Percentiles rank a stretch among this genome's conserved stretches.
These are phyloP conservation scores for Zygosaccharomyces sapae DNA, from an alignment of 1,139 yeast genomes.

Conservation along the genomic window DNA sequence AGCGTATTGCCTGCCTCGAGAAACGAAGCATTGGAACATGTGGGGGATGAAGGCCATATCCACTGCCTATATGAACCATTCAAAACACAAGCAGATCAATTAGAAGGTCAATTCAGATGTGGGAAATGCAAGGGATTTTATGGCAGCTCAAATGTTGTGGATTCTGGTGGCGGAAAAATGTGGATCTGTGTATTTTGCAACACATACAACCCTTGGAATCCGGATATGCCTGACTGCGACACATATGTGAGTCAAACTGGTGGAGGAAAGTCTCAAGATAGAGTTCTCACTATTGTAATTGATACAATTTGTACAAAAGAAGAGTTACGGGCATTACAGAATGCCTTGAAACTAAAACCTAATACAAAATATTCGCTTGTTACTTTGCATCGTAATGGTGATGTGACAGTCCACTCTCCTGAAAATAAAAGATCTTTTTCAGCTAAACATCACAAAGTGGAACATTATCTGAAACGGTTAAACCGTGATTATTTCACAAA, in stretches of 20 bases:
- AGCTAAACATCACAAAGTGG: conserved; percentile 9
- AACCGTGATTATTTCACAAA: conserved; percentile 13
- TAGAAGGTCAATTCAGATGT: conserved; percentile 9
- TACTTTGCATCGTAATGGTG: conserved; percentile 12
- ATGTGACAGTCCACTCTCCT: conserved; percentile 12
- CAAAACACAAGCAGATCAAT: background rate
- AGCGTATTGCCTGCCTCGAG: conserved; percentile 17
- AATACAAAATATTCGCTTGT: conserved; percentile 10
- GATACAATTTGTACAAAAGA: conserved; percentile 12
- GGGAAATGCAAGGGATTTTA: conserved; percentile 9
- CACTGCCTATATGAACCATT: conserved; percentile 15
- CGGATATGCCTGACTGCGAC: conserved; percentile 7
- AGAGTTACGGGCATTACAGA: conserved; percentile 11
- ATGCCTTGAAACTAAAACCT: conserved; percentile 1
- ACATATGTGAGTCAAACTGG: conserved; percentile 1
- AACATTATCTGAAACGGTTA: conserved; percentile 8
- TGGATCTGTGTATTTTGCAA: conserved; percentile 20
- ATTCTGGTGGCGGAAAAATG: conserved; percentile 3
- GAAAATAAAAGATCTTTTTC: conserved; percentile 6
- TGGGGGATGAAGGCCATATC: conserved; percentile 15
- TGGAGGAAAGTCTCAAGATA: background rate
- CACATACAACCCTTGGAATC: conserved; percentile 10
- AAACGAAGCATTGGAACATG: conserved; percentile 14
- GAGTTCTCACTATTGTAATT: conserved; percentile 8
- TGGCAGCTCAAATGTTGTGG: conserved; percentile 5